A percentile compares a stretch with the other conserved stretches of the same genome.
Conservation (phyloP, 371 early-diverging fungal species). For the Caulochytrium protostelioides region DNA sequence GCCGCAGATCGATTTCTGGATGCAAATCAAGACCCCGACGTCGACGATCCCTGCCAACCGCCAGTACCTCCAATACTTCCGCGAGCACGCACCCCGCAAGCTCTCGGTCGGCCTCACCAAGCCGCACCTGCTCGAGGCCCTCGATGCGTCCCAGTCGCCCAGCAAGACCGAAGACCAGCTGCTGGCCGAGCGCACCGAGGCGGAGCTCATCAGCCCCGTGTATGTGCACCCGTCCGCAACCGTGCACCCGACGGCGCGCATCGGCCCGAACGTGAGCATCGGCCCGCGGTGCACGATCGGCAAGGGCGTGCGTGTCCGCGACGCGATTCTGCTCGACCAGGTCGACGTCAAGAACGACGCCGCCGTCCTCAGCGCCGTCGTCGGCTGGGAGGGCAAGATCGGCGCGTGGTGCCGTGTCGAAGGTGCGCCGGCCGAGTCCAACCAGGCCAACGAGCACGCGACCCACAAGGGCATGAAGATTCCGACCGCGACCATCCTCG, state of each 20-base stretch:
- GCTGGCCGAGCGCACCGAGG: slow-evolving; percentile 15
- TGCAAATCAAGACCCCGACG: slow-evolving; percentile 75
- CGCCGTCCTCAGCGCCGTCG: slow-evolving; percentile 71
- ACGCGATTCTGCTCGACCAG: slow-evolving; percentile 83
- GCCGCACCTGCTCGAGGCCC: neutral
- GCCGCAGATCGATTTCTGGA: slow-evolving; percentile 58
- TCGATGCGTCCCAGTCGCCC: no score
- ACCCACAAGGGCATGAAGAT: slow-evolving; percentile 67
- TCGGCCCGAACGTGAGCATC: slow-evolving; percentile 90
- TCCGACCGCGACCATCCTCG: slow-evolving; percentile 74
- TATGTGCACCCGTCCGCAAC: slow-evolving; percentile 84
- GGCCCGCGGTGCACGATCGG: slow-evolving; percentile 84
- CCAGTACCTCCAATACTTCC: slow-evolving; percentile 57
- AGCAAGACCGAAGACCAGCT: no score
- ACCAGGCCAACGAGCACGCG: slow-evolving; percentile 36
- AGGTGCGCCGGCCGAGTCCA: slow-evolving; percentile 43
- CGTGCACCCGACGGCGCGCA: slow-evolving; percentile 78
- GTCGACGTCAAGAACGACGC: slow-evolving; percentile 66
- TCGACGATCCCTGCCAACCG: slow-evolving; percentile 87
- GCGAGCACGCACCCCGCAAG: slow-evolving; percentile 33
- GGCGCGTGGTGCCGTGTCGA: slow-evolving; percentile 86
- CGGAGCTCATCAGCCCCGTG: slow-evolving; percentile 74
- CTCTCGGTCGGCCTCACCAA: slow-evolving; percentile 22
- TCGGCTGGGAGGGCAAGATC: slow-evolving; percentile 87
- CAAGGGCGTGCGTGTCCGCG: slow-evolving; percentile 81